A percentile compares a stretch with the other conserved stretches of the same genome.
Evolutionary conservation across 495 filamentous ascomycete species (phyloP).

Genomic region (Hyaloscypha variabilis): DNA sequence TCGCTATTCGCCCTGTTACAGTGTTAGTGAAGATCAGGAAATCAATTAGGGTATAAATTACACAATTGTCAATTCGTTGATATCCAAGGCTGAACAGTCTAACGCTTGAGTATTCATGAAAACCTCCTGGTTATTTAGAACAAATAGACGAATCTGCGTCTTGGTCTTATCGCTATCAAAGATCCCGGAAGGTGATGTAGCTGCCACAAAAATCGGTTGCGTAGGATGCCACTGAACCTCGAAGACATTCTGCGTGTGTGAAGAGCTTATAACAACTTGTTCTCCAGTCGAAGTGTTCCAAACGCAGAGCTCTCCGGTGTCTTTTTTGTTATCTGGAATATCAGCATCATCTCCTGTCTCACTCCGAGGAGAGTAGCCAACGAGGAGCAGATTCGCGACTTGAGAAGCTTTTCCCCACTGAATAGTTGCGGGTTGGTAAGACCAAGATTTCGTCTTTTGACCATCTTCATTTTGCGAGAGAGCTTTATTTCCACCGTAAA

Average conservation of each 20-base stretch:
- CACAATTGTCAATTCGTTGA: slow-evolving; percentile 79
- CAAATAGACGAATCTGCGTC: slow-evolving; percentile 53
- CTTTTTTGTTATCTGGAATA: slow-evolving; percentile 51
- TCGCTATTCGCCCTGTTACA: slow-evolving; percentile 43
- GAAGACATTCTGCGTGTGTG: slow-evolving; percentile 72
- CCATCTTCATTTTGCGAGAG: slow-evolving; percentile 15
- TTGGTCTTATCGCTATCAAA: slow-evolving; percentile 24
- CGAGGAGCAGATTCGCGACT: slow-evolving; percentile 64
- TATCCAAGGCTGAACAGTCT: slow-evolving; percentile 80
- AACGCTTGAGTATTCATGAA: slow-evolving; percentile 39
- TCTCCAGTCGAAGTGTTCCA: slow-evolving; percentile 63
- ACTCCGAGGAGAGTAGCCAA: slow-evolving; percentile 72
- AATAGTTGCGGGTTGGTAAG: slow-evolving; percentile 70
- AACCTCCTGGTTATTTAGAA: slow-evolving; percentile 11
- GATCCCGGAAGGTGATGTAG: slow-evolving; percentile 55
- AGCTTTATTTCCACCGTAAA: slow-evolving; percentile 24
- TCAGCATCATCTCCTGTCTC: slow-evolving; percentile 49
- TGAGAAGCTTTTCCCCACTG: slow-evolving; percentile 63
- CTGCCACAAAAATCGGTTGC: slow-evolving; percentile 58
- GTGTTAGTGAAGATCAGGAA: slow-evolving; percentile 44
- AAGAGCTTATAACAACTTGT: slow-evolving; percentile 46
- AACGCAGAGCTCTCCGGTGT: slow-evolving; percentile 70
- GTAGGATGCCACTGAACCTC: slow-evolving; percentile 78
- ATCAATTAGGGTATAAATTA: slow-evolving; percentile 36
- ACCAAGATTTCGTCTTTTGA: slow-evolving; percentile 41